A percentile compares a stretch with the other conserved stretches of the same genome.
Evolutionary conservation across 2,329 filamentous ascomycete genomes (phyloP).

Genomic region (Exutisphaerella laricina): DNA sequence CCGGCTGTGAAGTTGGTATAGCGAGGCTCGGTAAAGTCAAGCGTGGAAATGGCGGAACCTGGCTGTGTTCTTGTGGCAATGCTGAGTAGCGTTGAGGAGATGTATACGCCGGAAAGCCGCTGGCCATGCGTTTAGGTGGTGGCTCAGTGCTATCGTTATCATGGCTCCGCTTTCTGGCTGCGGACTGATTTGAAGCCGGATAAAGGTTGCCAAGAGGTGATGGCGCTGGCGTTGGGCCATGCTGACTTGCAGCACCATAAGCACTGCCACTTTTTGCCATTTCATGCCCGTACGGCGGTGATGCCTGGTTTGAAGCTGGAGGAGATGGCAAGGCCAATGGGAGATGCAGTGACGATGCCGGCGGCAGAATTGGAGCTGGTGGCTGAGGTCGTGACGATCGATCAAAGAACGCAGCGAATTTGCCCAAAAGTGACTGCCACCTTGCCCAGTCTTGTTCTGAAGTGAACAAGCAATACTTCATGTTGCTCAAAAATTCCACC

Average conservation of each 20-base stretch:
- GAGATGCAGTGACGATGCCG: conserved; percentile 46
- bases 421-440: conserved; percentile 78
- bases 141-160: conserved; percentile 53
- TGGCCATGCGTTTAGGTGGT: conserved; percentile 47
- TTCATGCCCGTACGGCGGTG: conserved; percentile 42
- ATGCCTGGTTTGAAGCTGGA: conserved; percentile 46
- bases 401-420: conserved; percentile 79
- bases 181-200: conserved; percentile 31
- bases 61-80: conserved; percentile 31
- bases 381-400: conserved; percentile 49
- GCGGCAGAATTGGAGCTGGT: conserved; percentile 38
- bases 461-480: conserved; percentile 87
- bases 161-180: conserved; percentile 52
- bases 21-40: conserved; percentile 68
- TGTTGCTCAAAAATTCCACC: conserved; percentile 98
- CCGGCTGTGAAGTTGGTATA: conserved; percentile 46
- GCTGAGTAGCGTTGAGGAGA: conserved; percentile 31
- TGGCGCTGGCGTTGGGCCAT: conserved; percentile 39
- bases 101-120: conserved; percentile 22
- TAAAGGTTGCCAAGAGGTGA: conserved; percentile 36
- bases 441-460: conserved; percentile 80
- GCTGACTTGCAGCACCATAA: conserved; percentile 32
- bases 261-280: conserved; percentile 36
- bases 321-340: conserved; percentile 48
- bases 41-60: conserved; percentile 39